Evolutionary conservation across 768 basidiomycete species (phyloP).

Genomic region (Hydnum rufescens): DNA sequence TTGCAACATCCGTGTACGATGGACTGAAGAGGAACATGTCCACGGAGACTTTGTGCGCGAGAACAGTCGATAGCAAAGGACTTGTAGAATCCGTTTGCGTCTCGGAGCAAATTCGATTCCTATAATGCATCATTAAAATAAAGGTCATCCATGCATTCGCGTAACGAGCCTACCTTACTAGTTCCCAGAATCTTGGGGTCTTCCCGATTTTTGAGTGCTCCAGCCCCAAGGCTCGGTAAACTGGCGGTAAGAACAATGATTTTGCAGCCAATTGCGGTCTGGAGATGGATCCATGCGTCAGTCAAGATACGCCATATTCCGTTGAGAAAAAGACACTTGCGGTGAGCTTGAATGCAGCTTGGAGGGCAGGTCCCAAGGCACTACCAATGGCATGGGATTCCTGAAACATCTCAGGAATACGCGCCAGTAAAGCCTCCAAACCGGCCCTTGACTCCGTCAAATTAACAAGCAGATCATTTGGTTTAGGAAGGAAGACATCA

Average conservation of each 20-base stretch:
- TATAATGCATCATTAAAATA: conserved; percentile 15
- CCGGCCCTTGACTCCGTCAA: conserved; percentile 63
- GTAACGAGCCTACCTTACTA: conserved; percentile 38
- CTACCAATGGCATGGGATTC: conserved; percentile 88
- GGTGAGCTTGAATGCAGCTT: conserved; percentile 92
- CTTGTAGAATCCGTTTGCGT: conserved; percentile 94
- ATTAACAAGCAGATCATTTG: conserved; percentile 90
- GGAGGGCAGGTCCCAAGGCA: conserved; percentile 84
- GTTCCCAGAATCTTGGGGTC: conserved; percentile 94
- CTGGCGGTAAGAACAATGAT: conserved; percentile 73
- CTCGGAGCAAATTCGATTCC: conserved; percentile 83
- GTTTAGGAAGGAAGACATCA: conserved; percentile 94
- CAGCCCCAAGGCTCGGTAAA: conserved; percentile 73
- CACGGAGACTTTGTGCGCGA: conserved; percentile 85
- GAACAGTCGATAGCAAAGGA: conserved; percentile 98
- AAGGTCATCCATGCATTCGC: not conserved
- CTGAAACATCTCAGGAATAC: conserved; percentile 92
- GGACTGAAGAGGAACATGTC: conserved; percentile 99
- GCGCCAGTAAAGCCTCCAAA: conserved; percentile 60
- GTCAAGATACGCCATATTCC: not conserved
- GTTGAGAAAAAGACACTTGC: conserved; percentile 21
- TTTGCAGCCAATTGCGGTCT: conserved; percentile 90
- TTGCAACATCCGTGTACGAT: conserved; percentile 87
- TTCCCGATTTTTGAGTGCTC: conserved; percentile 86
- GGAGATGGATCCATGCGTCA: not conserved